Conservation (phyloP, 352 stramenopile genomes). For the Phytophthora nicotianae region DNA sequence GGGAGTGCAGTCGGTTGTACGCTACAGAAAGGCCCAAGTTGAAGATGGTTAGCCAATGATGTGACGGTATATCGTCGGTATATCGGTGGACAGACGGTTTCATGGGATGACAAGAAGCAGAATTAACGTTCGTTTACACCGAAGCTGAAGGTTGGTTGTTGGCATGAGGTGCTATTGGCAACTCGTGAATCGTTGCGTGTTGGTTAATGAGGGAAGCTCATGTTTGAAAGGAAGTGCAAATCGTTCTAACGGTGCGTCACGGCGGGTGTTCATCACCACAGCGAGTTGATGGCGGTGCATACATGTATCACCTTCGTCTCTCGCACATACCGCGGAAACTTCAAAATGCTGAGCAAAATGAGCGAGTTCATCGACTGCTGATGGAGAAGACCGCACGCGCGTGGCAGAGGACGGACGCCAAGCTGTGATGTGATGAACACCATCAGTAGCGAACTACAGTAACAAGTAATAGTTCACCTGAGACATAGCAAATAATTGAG, state of each 20-base stretch:
- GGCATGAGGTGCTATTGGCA: no score
- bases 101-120: neutral
- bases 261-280: neutral
- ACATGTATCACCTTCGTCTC: constrained; percentile 14
- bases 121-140: neutral
- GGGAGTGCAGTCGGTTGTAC: neutral
- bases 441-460: neutral
- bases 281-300: constrained; percentile 11
- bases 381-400: neutral
- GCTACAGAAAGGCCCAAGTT: constrained; percentile 19
- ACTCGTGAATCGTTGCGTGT: no score
- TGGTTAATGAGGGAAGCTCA: neutral
- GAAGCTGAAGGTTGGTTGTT: neutral
- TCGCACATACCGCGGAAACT: constrained; percentile 2
- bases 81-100: constrained; percentile 9
- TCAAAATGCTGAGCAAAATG: constrained; percentile 7
- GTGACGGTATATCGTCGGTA: constrained; percentile 19
- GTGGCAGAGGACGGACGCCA: constrained; percentile 20
- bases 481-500: constrained; percentile 18
- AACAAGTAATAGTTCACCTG: no score
- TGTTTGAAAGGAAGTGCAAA: neutral
- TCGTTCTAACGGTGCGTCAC: neutral
- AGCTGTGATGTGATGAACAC: constrained; percentile 28
- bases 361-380: neutral
- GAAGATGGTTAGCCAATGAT: constrained; percentile 32